Base-by-base conservation (phyloP, 805 yeast genomes). In the Brettanomyces anomalus region DNA sequence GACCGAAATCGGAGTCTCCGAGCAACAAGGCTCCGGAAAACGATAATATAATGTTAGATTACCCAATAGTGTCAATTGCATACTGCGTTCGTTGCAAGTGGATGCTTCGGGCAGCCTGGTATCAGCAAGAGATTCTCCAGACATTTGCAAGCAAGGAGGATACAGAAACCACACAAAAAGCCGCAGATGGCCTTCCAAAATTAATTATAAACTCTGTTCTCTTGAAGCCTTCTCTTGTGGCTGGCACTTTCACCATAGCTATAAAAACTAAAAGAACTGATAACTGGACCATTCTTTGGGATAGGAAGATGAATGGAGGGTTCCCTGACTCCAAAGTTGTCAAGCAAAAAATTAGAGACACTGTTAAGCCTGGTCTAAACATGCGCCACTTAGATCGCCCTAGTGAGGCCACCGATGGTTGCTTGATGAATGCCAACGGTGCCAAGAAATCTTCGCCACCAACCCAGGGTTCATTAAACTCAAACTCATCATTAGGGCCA, bases 81-180 rank as follows among this genome's bases (percentile, higher is more conserved):
- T 87, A 81, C 62, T 87, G 96, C 57, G 81, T 83, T 33, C 76
- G 74, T 55, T 87, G 96, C 67, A 82, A 83, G 54, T 87, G 96
- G 96, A 83, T 84, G 52, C 72, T 85, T 38, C 66, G 96, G 11
- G 94, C 96, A 2, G 72, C 85, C 0, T 88, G 96, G 96, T 85
- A 85, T 51, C 66, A 78, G 28, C 95, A 85, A 57, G 96, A 87
- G 60, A 65, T 88, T 1, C 62, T 87, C n/a, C 86, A 83, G 54
- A 88, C 96, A 0, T 88, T 86, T 59, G 49, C 58, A 6, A 49
- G 60, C 6, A 53, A 54, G 37, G 55, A 49, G 5, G 45, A 48
- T 10, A 34, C 18, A 16, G 46, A 33, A 16, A 33, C 26, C 3
- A 38, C 55, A 7, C 31, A 43, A 13, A 45, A 43, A 26, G 45